Conservation (phyloP, 176 grass and related monocot genomes). For the Cenchrus purpureus region DNA sequence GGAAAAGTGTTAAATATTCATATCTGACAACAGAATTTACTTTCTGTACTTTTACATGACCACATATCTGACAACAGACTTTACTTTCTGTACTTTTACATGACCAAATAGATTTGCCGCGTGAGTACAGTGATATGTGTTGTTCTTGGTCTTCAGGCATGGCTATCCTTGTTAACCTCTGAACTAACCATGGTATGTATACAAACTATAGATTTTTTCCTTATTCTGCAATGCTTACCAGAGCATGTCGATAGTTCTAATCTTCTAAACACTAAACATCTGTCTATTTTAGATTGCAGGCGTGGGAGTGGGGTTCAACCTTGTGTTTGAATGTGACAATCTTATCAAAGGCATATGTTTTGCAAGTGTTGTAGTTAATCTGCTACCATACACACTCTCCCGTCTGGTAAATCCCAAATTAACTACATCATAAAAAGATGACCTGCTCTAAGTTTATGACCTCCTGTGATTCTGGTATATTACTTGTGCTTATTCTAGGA, state of each 20-base stretch:
- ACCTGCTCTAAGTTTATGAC: not conserved
- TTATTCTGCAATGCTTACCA: conserved; percentile 13
- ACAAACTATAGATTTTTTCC: not conserved
- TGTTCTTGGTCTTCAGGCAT: conserved; percentile 65
- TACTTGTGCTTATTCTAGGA: conserved; percentile 47
- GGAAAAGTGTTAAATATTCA: not conserved
- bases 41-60: conserved; percentile 17
- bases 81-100: conserved; percentile 7
- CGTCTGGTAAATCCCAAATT: conserved; percentile 56
- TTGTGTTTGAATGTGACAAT: conserved; percentile 55
- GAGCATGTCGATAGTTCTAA: not conserved
- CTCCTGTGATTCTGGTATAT: conserved; percentile 28
- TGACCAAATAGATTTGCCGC: conserved; percentile 52
- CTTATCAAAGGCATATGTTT: conserved; percentile 54
- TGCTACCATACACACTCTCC: conserved; percentile 53
- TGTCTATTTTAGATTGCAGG: conserved; percentile 68
- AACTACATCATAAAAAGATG: not conserved
- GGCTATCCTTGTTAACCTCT: conserved; percentile 67
- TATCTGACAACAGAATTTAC: not conserved
- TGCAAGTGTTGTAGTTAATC: conserved; percentile 48
- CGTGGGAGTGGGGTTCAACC: conserved; percentile 63
- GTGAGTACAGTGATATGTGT: conserved; percentile 59
- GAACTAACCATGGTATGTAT: conserved; percentile 65
- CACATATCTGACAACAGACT: conserved; percentile 12
- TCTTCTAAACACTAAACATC: conserved; percentile 11